phyloP scores from a whole-genome alignment of 441 rosid genomes.

The Melastoma candidum region DNA sequence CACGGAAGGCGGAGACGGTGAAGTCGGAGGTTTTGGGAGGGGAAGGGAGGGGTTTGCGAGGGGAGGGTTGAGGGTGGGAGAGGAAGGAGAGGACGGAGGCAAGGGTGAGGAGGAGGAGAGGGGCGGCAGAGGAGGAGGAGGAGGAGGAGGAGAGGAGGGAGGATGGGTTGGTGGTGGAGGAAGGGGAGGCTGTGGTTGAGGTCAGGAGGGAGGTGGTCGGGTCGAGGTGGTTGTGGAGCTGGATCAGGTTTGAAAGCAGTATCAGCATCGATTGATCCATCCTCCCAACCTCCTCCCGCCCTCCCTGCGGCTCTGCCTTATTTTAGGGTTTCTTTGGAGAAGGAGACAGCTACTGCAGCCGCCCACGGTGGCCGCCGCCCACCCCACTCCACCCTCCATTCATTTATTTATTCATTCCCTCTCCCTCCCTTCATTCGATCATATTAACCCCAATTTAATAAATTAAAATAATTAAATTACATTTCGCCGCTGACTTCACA shows the following conservation, averaged over 20 bases:
- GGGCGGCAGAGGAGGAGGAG: neutral
- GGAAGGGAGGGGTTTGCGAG: slow-evolving; percentile 14
- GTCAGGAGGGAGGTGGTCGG: slow-evolving; percentile 42
- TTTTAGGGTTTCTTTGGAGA: too few species aligned
- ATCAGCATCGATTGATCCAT: slow-evolving; percentile 17
- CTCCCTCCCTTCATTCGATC: too few species aligned
- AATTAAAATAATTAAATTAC: too few species aligned
- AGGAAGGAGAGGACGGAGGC: slow-evolving; percentile 1
- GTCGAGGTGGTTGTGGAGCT: slow-evolving; percentile 73
- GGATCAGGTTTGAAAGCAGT: slow-evolving; percentile 47
- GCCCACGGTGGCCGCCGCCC: too few species aligned
- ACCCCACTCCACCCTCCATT: too few species aligned
- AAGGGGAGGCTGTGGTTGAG: neutral
- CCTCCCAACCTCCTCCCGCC: too few species aligned
- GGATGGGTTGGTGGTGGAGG: slow-evolving; percentile 3
- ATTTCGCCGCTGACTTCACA: too few species aligned
- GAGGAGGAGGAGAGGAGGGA: slow-evolving; percentile 1
- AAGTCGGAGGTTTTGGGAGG: slow-evolving; percentile 26
- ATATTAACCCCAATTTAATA: too few species aligned
- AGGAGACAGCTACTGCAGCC: too few species aligned
- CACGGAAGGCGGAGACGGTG: slow-evolving; percentile 76
- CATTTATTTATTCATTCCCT: too few species aligned
- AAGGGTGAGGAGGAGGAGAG: neutral
- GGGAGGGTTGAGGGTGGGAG: neutral
- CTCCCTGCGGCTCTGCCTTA: too few species aligned